phyloP scores from a whole-genome alignment of 176 grass and related monocot species.

The Oryza nivara region DNA sequence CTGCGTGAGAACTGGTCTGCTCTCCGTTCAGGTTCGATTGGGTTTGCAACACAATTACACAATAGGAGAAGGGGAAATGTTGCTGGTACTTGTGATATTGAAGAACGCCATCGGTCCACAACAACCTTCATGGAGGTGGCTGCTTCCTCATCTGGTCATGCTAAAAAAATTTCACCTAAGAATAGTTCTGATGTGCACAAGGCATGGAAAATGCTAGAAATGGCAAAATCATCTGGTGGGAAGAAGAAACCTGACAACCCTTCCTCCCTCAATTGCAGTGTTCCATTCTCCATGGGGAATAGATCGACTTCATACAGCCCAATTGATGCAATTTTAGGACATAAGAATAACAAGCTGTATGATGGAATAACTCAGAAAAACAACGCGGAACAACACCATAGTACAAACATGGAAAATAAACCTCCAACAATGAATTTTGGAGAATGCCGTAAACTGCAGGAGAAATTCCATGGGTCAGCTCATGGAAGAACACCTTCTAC shows the following conservation, averaged over 20 bases:
- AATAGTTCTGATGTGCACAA: conserved; percentile 41
- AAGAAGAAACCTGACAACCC: conserved; percentile 42
- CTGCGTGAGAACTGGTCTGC: conserved; percentile 65
- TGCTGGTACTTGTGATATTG: conserved; percentile 9
- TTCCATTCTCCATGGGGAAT: conserved; percentile 51
- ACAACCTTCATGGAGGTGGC: background rate
- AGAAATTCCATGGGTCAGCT: conserved; percentile 1
- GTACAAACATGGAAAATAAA: conserved; percentile 21
- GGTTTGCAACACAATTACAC: conserved; percentile 41
- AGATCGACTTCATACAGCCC: conserved; percentile 49
- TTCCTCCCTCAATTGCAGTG: conserved; percentile 21
- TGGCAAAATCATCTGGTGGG: conserved; percentile 48
- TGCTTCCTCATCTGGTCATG: background rate
- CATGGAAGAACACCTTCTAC: conserved; percentile 16
- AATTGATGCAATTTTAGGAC: conserved; percentile 36
- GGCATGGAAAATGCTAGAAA: conserved; percentile 88
- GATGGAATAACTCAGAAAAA: conserved; percentile 14
- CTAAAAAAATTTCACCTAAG: conserved; percentile 23
- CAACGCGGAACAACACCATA: background rate
- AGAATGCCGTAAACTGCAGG: conserved; percentile 1
- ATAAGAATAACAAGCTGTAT: conserved; percentile 20
- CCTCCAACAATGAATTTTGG: background rate
- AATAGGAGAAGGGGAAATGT: conserved; percentile 25
- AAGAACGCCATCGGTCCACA: background rate
- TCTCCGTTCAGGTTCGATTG: conserved; percentile 60